A percentile compares a stretch with the other conserved stretches of the same genome.
Evolutionary conservation across 202 grass and related monocot genomes (phyloP).

Genomic region (Elaeis oleifera): DNA sequence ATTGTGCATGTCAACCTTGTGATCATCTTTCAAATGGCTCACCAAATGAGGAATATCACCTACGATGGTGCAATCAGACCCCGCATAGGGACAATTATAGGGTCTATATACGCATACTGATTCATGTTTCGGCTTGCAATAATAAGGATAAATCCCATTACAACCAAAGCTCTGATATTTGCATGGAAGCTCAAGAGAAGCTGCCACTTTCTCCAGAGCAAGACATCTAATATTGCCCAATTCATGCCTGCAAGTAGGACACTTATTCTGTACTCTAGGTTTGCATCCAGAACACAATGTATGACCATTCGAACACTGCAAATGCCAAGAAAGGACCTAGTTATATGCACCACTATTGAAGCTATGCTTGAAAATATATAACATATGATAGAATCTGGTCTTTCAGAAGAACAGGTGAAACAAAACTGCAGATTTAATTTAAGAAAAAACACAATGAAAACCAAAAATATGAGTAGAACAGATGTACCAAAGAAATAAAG

Average conservation of each 20-base stretch:
- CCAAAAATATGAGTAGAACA: too few species aligned
- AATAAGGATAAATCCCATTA: conserved; percentile 79
- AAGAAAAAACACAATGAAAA: too few species aligned
- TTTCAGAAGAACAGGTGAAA: too few species aligned
- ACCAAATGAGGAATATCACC: conserved; percentile 85
- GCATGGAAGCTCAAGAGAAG: conserved; percentile 84
- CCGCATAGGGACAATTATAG: conserved; percentile 92
- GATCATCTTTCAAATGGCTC: conserved; percentile 87
- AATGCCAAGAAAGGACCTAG: too few species aligned
- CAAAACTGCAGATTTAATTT: too few species aligned
- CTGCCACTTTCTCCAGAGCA: conserved; percentile 89
- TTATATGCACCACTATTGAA: too few species aligned
- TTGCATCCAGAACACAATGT: conserved; percentile 96
- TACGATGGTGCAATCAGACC: conserved; percentile 78
- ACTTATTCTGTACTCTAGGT: conserved; percentile 86
- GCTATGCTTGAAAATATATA: too few species aligned
- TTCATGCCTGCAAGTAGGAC: conserved; percentile 94
- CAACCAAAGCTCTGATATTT: conserved; percentile 94
- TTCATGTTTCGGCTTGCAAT: conserved; percentile 96
- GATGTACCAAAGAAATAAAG: too few species aligned
- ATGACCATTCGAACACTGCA: conserved; percentile 89
- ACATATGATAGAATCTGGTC: too few species aligned
- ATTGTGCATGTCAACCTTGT: conserved; percentile 98
- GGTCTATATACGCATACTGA: conserved; percentile 75
- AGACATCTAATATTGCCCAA: conserved; percentile 95